Evolutionary conservation across 345 rosid species (phyloP), one percentile per base, ranked within the genome.

Genomic region (Eucalyptus regnans): DNA sequence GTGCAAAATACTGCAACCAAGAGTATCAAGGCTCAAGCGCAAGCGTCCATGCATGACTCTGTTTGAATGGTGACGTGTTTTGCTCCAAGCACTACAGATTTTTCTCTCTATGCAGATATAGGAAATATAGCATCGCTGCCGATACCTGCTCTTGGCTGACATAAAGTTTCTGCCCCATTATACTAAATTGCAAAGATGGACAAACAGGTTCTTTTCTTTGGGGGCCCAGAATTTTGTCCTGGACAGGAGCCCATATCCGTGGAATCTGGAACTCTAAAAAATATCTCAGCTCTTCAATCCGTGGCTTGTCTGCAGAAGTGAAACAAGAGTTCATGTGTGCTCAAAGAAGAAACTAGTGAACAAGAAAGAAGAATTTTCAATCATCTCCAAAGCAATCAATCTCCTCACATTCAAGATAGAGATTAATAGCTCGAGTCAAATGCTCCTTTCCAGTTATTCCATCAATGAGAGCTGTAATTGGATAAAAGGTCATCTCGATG

Each of bases 141-240:
- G 1, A 41, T 76, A 96, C 98, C 97, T 96, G 98, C 92, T 95
- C 97, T 90, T 91, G 96, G 90, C 96, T 93, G 91, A 95, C 93
- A 86, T 92, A 95, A 88, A 96, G 94, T 90, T 95, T 96, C 90
- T 92, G 96, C 66, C 97, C 98, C 97, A 96, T 95, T 87, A 96
- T 91, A 92, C 98, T 96, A 91, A 96, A 96, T 60, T 96, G 97
- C 89, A 96, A 88, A 90, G 94, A 95, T 88, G 95, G 97, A 92
- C 97, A 96, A 93, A 96, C 92, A 76, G 98, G 98, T 88, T 95
- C 98, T 94, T 96, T 96, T 89, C 97, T 94, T 80, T 89, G 96
- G 88, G 88, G 91, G 81, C 98, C 95, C n/a, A 94, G 96, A 86
- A 95, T 89, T 85, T 88, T 92, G 87, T 92, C 95, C 79, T 88